Percentiles rank a stretch among this genome's conserved stretches.
These are phyloP conservation scores for Trichoderma sp. DNA, from an alignment of 2,329 filamentous ascomycete species.

Conservation along the genomic window DNA sequence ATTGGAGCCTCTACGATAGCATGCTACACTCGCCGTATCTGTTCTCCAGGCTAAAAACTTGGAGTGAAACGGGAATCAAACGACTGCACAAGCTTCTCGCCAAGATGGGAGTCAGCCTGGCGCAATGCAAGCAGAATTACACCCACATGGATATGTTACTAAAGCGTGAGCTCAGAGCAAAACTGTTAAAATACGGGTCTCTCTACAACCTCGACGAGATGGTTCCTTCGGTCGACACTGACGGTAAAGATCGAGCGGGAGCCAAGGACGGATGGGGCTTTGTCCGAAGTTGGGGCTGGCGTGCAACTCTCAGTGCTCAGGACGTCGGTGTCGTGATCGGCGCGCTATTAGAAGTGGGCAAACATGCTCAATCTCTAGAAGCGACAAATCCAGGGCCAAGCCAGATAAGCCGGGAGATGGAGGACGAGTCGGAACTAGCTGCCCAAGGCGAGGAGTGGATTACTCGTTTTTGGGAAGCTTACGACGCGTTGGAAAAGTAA, in stretches of 20 bases:
- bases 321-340: constrained; percentile 93
- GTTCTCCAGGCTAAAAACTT: constrained; percentile 87
- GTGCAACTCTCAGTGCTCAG: constrained; percentile 87
- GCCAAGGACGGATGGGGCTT: constrained; percentile 95
- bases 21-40: constrained; percentile 98
- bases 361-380: constrained; percentile 45
- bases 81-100: constrained; percentile 90
- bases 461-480: constrained; percentile 69
- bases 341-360: constrained; percentile 89
- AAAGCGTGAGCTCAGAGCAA: constrained; percentile 81
- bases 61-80: constrained; percentile 87
- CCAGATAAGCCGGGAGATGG: constrained; percentile 45
- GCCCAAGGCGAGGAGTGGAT: constrained; percentile 66
- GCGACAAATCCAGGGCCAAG: constrained; percentile 33
- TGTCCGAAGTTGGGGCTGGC: constrained; percentile 96
- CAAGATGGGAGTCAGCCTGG: constrained; percentile 95
- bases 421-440: constrained; percentile 51
- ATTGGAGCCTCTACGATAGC: constrained; percentile 97
- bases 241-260: constrained; percentile 67
- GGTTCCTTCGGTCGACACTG: constrained; percentile 75
- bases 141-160: constrained; percentile 98
- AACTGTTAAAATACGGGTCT: constrained; percentile 87
- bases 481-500: constrained; percentile 71
- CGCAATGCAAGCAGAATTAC: constrained; percentile 93
- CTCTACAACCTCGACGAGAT: constrained; percentile 93